These are phyloP conservation scores for Suillus paluster DNA, from an alignment of 768 basidiomycete genomes.

Conservation along the genomic window DNA sequence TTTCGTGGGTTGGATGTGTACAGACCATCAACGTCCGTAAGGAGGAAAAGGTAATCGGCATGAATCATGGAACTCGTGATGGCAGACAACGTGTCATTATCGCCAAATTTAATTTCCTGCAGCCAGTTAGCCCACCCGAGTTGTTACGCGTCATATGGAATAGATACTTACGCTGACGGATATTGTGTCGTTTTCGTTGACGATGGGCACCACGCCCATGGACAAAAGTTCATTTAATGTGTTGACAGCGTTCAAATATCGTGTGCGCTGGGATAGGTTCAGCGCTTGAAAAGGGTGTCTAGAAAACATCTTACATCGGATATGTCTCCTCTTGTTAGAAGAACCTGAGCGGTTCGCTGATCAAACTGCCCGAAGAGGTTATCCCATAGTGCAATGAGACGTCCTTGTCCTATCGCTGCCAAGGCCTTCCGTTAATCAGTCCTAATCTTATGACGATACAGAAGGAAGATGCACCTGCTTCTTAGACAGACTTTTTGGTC, in stretches of 20 bases:
- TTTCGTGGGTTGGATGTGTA: constrained; percentile 96
- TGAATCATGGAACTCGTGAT: constrained; percentile 98
- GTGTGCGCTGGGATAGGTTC: constrained; percentile 66
- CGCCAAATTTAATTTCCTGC: constrained; percentile 99
- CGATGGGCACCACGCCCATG: constrained; percentile 96
- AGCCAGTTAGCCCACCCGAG: background rate
- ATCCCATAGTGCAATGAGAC: constrained; percentile 96
- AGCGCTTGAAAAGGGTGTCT: constrained; percentile 13
- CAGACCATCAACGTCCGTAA: constrained; percentile 95
- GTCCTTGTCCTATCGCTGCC: constrained; percentile 95
- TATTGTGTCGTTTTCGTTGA: constrained; percentile 99
- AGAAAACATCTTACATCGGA: constrained; percentile 71
- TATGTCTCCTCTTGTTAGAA: constrained; percentile 94
- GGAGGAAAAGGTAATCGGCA: constrained; percentile 94
- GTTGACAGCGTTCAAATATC: constrained; percentile 96
- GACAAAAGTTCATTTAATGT: constrained; percentile 89
- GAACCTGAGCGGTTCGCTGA: constrained; percentile 94
- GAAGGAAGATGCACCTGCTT: constrained; percentile 73
- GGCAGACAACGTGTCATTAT: constrained; percentile 97
- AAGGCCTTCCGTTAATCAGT: constrained; percentile 66
- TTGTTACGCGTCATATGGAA: background rate
- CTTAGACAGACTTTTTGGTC: constrained; percentile 84
- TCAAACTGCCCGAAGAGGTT: constrained; percentile 93
- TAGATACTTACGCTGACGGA: constrained; percentile 84
- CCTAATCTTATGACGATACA: constrained; percentile 17